Base-by-base conservation (phyloP, 1,284 basidiomycete genomes). In the Violaceomyces palustris region DNA sequence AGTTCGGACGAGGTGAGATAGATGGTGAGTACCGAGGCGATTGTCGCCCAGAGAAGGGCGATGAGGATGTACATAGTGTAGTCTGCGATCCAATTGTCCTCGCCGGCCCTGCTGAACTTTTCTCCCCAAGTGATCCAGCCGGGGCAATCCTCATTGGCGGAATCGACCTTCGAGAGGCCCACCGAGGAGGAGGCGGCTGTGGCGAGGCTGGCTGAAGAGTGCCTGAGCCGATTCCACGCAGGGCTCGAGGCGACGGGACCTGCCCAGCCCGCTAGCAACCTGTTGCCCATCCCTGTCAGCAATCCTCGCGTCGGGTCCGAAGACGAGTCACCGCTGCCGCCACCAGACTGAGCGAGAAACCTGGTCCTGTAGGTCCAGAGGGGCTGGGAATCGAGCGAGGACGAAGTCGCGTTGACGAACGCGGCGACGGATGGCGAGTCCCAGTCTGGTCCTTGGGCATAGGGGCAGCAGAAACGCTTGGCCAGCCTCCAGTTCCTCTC, bases 401-500 rank as follows among this genome's bases (percentile, higher is more conserved):
- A 12, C 9, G 28, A 32, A 10, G 36, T 32, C 5, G 3, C 39
- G 39, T 42, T 42, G 32, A 11, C 17, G 32, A 24, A 5, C 18
- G 23, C 19, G 15, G 23, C 5, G 26, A 27, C 26, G 9, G 50
- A 45, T 22, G 54, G 54, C 34, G 51, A 42, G 27, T 57, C 57
- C 52, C 55, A 60, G 29, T 57, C 58, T 2, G 58, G 58, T 1
- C 44, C 45, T 7, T 38, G 41, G 24, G 44, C 59, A 34, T 46
- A 61, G 17, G 64, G 65, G 70, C 89, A 93, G 72, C 91, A 96
- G 74, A 90, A 88, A 3, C 83, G 79, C 65, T 82, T 84, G 1
- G 90, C 83, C 45, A 81, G 84, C 75, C 81, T 85, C 84, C 85
- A 87, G 2, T 79, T 78, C 0, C 75, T 73, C 2, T 70, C 67